phyloP scores from a whole-genome alignment of 2,329 filamentous ascomycete species.

The Monosporascus sp. region DNA sequence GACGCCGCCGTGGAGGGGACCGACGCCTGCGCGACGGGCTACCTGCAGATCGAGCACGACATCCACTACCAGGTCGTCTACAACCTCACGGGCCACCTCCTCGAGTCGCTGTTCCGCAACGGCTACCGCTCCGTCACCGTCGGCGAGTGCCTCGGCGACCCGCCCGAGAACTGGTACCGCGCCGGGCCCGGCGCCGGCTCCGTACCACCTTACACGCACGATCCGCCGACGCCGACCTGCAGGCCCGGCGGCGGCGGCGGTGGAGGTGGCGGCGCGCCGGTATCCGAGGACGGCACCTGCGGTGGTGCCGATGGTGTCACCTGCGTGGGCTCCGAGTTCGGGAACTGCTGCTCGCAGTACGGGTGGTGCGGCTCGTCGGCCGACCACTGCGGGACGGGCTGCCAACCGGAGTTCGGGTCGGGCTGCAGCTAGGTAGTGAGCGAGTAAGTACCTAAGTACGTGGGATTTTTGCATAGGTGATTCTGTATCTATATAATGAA shows the following conservation, averaged over 20 bases:
- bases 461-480: too few species aligned
- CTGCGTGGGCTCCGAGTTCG: conserved; percentile 23
- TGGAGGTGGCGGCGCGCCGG: conserved; percentile 10
- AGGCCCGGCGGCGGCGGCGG: conserved; percentile 13
- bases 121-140: conserved; percentile 46
- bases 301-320: conserved; percentile 17
- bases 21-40: conserved; percentile 23
- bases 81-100: conserved; percentile 40
- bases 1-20: conserved; percentile 27
- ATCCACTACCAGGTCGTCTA: conserved; percentile 42
- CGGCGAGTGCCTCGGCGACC: conserved; percentile 50
- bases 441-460: neutral
- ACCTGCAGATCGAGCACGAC: conserved; percentile 39
- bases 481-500: too few species aligned
- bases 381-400: conserved; percentile 35
- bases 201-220: conserved; percentile 20
- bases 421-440: conserved; percentile 10
- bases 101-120: conserved; percentile 33
- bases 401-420: conserved; percentile 30
- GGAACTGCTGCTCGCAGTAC: conserved; percentile 27
- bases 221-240: conserved; percentile 23
- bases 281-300: conserved; percentile 22
- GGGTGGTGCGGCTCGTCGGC: conserved; percentile 33
- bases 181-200: conserved; percentile 21
- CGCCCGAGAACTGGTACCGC: conserved; percentile 48